Base-by-base conservation (phyloP, 2,329 filamentous ascomycete genomes). In the Monosporascus sp. region DNA sequence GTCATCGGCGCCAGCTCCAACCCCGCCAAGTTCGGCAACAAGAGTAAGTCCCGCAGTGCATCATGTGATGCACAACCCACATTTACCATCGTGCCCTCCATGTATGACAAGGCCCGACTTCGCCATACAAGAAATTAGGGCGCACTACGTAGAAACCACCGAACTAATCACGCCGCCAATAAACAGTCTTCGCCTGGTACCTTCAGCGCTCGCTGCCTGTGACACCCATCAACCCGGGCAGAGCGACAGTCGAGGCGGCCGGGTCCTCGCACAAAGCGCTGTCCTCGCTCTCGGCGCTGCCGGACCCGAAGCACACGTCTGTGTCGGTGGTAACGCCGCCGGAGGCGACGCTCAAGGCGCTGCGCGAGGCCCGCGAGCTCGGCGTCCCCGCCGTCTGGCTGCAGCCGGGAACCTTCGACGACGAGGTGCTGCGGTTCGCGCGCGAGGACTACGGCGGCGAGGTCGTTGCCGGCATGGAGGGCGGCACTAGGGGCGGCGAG, bases 1-100 rank as follows among this genome's bases (percentile, higher is more conserved):
- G 93, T 97, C 27, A 90, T 92, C 20, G 93, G 93, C 63, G 93
- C 93, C 38, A 93, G 88, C 68, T 89, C 88, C 50, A 90, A 96
- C 72, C 78, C 88, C 41, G 76, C 78, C 67, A 97, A 96, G 71
- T 97, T 88, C 66, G 93, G 94, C 24, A 88, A 96, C 72, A 92
- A 90, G 76, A 85, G 91, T 92, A 71, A 54, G 75, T 65, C 25
- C 31, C 24, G 45, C 39, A 49, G n/a, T 18, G 6, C 22, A n/a
- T 39, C 41, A 20, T 37, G 39, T 24, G 44, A 35, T 48, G n/a
- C 50, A 6, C 35, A 49, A 20, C 25, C n/a, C 39, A n/a, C 36
- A 27, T 15, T 46, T 25, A 8, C 43, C 5, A 44, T 15, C 14
- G 22, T 44, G 11, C 20, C 22, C 20, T 8, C 41, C 20, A 18